phyloP scores from a whole-genome alignment of 2,329 filamentous ascomycete genomes.

The Falciphora oryzae region DNA sequence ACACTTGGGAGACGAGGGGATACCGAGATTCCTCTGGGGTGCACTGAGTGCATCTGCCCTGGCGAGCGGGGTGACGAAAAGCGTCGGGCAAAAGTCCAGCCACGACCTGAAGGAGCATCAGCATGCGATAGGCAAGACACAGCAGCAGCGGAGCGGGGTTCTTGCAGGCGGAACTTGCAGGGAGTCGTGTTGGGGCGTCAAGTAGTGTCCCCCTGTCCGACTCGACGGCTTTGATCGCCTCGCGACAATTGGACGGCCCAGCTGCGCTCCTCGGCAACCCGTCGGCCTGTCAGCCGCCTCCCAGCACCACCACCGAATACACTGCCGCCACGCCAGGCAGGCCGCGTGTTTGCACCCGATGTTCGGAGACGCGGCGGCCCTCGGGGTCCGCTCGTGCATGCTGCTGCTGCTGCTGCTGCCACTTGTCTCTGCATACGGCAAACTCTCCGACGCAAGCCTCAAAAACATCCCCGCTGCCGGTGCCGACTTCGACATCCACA shows the following conservation, averaged over 20 bases:
- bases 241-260: background rate
- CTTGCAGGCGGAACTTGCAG: background rate
- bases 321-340: background rate
- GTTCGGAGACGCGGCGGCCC: background rate
- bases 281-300: background rate
- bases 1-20: background rate
- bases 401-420: background rate
- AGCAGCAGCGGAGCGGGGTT: background rate
- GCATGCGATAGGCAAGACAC: background rate
- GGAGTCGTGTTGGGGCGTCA: background rate
- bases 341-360: background rate
- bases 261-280: background rate
- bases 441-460: slow-evolving; percentile 69
- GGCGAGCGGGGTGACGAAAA: background rate
- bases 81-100: background rate
- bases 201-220: background rate
- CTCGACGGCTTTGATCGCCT: background rate
- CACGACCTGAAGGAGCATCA: background rate
- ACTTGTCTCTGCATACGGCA: slow-evolving; percentile 1
- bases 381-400: background rate
- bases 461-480: slow-evolving; percentile 65
- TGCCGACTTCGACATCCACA: slow-evolving; percentile 71
- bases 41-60: background rate
- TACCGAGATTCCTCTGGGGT: background rate
- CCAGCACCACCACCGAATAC: background rate